Base-by-base conservation (phyloP, 192 early-diverging fungal species). In the Backusella mclennaniae region DNA sequence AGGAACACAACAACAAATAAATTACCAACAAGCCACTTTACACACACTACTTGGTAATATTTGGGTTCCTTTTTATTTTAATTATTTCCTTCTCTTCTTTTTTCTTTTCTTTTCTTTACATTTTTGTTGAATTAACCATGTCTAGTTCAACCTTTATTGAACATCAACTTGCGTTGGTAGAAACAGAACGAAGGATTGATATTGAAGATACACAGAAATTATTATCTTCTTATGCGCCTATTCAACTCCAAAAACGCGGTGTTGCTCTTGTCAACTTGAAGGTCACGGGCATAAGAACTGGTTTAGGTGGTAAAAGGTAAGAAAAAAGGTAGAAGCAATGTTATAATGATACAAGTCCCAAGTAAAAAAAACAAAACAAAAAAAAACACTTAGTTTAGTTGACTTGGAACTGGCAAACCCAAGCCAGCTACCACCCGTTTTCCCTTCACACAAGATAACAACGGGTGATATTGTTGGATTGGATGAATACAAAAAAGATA, bases 381-480 rank as follows among this genome's bases (percentile, higher is more conserved):
- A 26, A 26, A 26, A 26, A 26, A 26, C 53, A 9, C 56, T 63
- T 73, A 90, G 85, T 63, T 74, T 92, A 69, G 78, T 93, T 26
- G 91, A 91, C n/a, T 77, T 91, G 11, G 92, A 93, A 42, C 84
- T 92, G 0, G 83, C 86, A 0, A 82, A 87, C 2, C 83, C 85
- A 4, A 86, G 84, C n/a, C 85, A 84, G 0, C 72, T 80, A 8
- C 83, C 82, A 19, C 77, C 84, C 38, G 59, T 78, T 0, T 75
- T 94, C n/a, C 90, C 91, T 3, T 63, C 89, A 0, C 89, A 91
- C 68, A 81, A 84, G 46, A 76, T 93, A 35, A 83, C 88, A 8
- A 83, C 88, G 0, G 93, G 93, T 38, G 93, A 95, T 74, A 92
- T 93, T 70, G 92, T 95, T 6, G 86, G 89, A 12, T 39, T 94